A percentile compares a stretch with the other conserved stretches of the same genome.
These are phyloP conservation scores for Neoarthrinium moseri DNA, from an alignment of 2,329 filamentous ascomycete species.

Conservation along the genomic window DNA sequence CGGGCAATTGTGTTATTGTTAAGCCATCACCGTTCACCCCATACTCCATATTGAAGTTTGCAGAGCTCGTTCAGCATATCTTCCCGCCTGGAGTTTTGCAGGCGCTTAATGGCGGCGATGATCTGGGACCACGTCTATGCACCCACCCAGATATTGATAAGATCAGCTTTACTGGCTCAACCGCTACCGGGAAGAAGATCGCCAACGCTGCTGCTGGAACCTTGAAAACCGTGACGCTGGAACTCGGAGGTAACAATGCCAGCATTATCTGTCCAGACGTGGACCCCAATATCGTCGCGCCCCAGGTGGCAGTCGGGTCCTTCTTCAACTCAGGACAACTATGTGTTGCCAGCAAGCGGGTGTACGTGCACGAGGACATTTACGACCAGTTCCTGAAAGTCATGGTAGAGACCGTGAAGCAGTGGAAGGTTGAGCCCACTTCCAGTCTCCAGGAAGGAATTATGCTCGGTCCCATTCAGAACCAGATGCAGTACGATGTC, in stretches of 20 bases:
- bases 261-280: conserved; percentile 51
- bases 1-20: conserved; percentile 45
- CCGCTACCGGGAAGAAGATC: conserved; percentile 54
- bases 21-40: conserved; percentile 46
- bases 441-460: conserved; percentile 6
- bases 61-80: conserved; percentile 34
- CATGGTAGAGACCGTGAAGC: conserved; percentile 30
- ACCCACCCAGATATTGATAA: conserved; percentile 3
- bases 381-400: conserved; percentile 36
- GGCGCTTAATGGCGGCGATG: conserved; percentile 40
- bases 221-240: conserved; percentile 53
- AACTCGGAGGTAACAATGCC: conserved; percentile 55
- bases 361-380: conserved; percentile 6
- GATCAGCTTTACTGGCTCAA: conserved; percentile 48
- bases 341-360: conserved; percentile 4
- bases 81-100: conserved; percentile 45
- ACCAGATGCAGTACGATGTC: conserved; percentile 21
- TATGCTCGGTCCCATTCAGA: conserved; percentile 19
- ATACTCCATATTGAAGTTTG: conserved; percentile 36
- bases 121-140: conserved; percentile 32
- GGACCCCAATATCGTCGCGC: conserved; percentile 25
- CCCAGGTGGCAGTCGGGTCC: conserved; percentile 3
- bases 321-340: conserved; percentile 10
- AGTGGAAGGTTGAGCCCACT: conserved; percentile 2
- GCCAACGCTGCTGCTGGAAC: conserved; percentile 49